phyloP scores from a whole-genome alignment of 345 rosid species.

The Pugionium cornutum region DNA sequence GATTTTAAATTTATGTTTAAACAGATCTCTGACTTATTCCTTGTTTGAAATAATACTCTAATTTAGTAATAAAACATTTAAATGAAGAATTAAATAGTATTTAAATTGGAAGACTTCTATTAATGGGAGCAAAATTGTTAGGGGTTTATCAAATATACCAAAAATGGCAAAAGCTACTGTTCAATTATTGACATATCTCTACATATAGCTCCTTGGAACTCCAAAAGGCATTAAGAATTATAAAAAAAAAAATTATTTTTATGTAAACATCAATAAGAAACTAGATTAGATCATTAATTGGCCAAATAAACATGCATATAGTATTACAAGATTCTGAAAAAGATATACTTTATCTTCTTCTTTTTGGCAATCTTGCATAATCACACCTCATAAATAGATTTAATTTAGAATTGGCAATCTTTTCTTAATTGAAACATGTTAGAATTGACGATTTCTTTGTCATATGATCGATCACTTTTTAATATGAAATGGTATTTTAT shows the following conservation, averaged over 20 bases:
- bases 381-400: conserved; percentile 2
- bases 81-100: not conserved
- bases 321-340: conserved; percentile 10
- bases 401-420: not conserved
- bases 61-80: not conserved
- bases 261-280: conserved; percentile 7
- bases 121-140: conserved; percentile 5
- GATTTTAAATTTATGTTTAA: conserved; percentile 22
- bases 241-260: not conserved
- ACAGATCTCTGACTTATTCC: conserved; percentile 35
- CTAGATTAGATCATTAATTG: not conserved
- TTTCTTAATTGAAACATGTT: conserved; percentile 25
- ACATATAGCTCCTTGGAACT: conserved; percentile 28
- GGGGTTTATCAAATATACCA: conserved; percentile 34
- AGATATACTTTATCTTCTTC: not conserved
- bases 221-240: conserved; percentile 22
- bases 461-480: not conserved
- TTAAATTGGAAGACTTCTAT: conserved; percentile 22
- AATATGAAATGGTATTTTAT: not conserved
- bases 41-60: conserved; percentile 4
- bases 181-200: conserved; percentile 31
- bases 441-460: not conserved
- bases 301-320: conserved; percentile 10
- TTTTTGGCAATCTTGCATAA: conserved; percentile 7
- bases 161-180: conserved; percentile 30